phyloP scores from a whole-genome alignment of 495 filamentous ascomycete genomes.

The Penicillium antarcticum region DNA sequence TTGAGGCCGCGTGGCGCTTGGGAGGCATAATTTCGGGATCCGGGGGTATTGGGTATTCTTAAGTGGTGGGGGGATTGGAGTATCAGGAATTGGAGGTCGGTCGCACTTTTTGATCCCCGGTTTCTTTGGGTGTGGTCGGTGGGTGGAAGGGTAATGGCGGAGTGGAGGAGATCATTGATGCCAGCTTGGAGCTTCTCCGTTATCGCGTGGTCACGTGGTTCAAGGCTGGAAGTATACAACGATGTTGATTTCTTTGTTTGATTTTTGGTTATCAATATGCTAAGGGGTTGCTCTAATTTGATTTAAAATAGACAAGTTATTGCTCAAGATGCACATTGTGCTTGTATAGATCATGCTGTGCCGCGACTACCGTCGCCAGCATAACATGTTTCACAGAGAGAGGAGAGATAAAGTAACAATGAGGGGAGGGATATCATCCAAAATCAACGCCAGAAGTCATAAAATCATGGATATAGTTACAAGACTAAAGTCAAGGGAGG shows the following conservation, averaged over 20 bases:
- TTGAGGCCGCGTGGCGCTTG: slow-evolving; percentile 46
- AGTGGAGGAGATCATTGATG: slow-evolving; percentile 22
- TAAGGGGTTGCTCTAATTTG: too few relatives aligned
- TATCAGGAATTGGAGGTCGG: not conserved
- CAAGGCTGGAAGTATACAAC: slow-evolving; percentile 5
- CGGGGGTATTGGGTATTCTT: slow-evolving; percentile 2
- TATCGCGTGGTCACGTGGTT: slow-evolving; percentile 26
- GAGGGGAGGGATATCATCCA: slow-evolving; percentile 12
- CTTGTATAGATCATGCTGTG: not conserved
- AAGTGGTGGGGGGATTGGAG: not conserved
- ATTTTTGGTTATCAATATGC: not conserved
- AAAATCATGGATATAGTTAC: slow-evolving; percentile 1
- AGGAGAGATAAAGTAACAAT: slow-evolving; percentile 6
- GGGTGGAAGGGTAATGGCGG: slow-evolving; percentile 20
- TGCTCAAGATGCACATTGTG: not conserved
- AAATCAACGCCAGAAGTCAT: slow-evolving; percentile 6
- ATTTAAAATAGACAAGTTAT: too few relatives aligned
- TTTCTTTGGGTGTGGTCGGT: not conserved
- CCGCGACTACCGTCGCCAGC: not conserved
- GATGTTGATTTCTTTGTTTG: not conserved
- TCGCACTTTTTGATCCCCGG: not conserved
- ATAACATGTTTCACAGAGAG: not conserved
- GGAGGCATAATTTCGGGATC: slow-evolving; percentile 40
- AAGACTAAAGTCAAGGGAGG: not conserved
- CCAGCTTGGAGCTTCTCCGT: slow-evolving; percentile 32